Percentiles rank a stretch among this genome's conserved stretches.
Evolutionary conservation across 2,329 filamentous ascomycete species (phyloP).

Genomic region (Aschersonia sp.): DNA sequence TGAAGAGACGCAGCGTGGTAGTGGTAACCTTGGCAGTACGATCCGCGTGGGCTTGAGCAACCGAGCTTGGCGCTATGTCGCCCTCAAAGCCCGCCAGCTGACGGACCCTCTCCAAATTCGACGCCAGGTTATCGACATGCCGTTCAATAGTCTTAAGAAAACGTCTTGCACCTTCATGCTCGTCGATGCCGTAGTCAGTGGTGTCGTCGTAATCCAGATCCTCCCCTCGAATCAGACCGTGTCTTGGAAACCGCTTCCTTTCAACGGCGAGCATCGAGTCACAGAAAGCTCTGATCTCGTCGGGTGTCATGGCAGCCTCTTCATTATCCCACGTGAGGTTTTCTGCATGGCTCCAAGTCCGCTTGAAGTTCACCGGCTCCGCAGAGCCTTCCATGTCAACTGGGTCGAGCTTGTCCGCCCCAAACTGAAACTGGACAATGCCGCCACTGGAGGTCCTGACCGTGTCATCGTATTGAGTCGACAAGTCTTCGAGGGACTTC

Average conservation of each 20-base stretch:
- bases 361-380: slow-evolving; percentile 80
- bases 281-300: slow-evolving; percentile 57
- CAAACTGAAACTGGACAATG: slow-evolving; percentile 94
- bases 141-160: slow-evolving; percentile 68
- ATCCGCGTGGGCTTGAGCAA: slow-evolving; percentile 34
- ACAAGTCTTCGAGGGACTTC: slow-evolving; percentile 94
- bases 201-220: slow-evolving; percentile 54
- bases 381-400: slow-evolving; percentile 95
- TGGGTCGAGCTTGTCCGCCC: slow-evolving; percentile 87
- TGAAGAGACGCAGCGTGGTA: slow-evolving; percentile 59
- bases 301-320: slow-evolving; percentile 57
- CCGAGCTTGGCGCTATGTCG: slow-evolving; percentile 8
- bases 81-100: slow-evolving; percentile 33
- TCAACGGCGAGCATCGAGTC: slow-evolving; percentile 53
- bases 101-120: slow-evolving; percentile 42
- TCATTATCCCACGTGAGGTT: slow-evolving; percentile 64
- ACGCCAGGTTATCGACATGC: slow-evolving; percentile 50
- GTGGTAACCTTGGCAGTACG: slow-evolving; percentile 74
- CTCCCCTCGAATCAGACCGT: slow-evolving; percentile 41
- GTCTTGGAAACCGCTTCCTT: slow-evolving; percentile 46
- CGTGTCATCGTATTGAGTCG: slow-evolving; percentile 85
- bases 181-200: slow-evolving; percentile 55
- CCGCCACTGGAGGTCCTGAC: slow-evolving; percentile 79
- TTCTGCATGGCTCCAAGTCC: slow-evolving; percentile 75
- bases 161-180: slow-evolving; percentile 66